Base-by-base conservation (phyloP, 371 early-diverging fungal species). In the Batrachochytrium dendrobatidis region DNA sequence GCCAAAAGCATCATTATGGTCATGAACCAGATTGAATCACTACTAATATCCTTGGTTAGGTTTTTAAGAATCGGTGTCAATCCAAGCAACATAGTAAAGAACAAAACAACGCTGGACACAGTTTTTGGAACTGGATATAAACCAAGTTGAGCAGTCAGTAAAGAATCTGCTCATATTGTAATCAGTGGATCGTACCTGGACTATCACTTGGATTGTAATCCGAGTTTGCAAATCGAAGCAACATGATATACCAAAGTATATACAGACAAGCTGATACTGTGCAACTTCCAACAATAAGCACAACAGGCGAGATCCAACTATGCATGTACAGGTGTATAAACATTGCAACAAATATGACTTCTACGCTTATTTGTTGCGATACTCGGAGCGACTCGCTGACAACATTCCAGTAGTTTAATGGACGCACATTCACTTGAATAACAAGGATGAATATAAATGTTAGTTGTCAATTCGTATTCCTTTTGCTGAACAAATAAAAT, bases 21-120 rank as follows among this genome's bases (percentile, higher is more conserved):
- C 60, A 96, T 68, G 0, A 96, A 93, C 89, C 91, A 98, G 28
- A 98, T 93, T 0, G 95, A 89, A 68, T 98, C 98, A 56, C 81
- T 81, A 53, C 90, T 90, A 6, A 84, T 94, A 61, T 89, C 89
- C 58, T 85, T 80, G 1, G 97, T 98, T 59, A 98, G 72, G 1
- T 94, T 98, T 61, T 86, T 86, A 60, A 96, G 73, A 28, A 95
- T 85, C 2, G 98, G 97, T 1, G 95, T 90, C 2, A 98, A 74
- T 0, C 90, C 91, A 18, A 93, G 75, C 20, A 96, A 64, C 0
- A 91, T 82, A 18, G 84, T 70, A 45, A 86, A 83, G 64, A 95
- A 84, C 18, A 94, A 70, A 0, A 86, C 69, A 8, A 85, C 85
- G 54, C 89, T 45, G 46, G 46, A 5, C 6, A 45, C 26, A 3